Percentiles rank a stretch among this genome's conserved stretches.
Evolutionary conservation across 208 protist species (phyloP).

Genomic region (Leishmania martiniquensis): DNA sequence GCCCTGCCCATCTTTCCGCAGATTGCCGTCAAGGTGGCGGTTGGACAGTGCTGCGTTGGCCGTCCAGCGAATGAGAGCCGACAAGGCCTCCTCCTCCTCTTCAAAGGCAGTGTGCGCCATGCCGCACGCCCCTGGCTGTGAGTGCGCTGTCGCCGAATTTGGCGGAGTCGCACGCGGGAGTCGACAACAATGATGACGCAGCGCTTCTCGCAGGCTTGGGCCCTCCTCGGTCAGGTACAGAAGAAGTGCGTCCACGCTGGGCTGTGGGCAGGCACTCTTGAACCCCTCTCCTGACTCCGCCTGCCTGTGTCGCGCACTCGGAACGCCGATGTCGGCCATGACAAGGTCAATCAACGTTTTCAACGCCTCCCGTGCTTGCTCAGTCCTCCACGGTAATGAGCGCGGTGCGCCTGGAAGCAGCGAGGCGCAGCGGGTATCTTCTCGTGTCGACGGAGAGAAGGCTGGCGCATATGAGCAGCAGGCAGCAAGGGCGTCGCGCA

Average conservation of each 20-base stretch:
- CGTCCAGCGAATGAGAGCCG: conserved; percentile 10
- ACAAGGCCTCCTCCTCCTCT: conserved; percentile 3
- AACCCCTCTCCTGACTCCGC: neutral
- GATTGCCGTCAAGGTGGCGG: neutral
- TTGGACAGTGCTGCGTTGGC: neutral
- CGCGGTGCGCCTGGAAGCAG: neutral
- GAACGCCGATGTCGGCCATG: neutral
- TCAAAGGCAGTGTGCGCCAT: neutral
- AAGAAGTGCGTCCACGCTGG: neutral
- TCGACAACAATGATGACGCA: neutral
- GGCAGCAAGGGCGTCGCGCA: neutral
- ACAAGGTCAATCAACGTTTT: neutral
- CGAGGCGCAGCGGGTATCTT: neutral
- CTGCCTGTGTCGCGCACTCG: neutral
- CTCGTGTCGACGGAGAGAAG: neutral
- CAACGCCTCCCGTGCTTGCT: neutral
- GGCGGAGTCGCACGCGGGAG: neutral
- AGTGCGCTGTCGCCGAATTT: neutral
- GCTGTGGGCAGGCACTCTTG: neutral
- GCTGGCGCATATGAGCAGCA: neutral
- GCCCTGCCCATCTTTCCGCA: too few species aligned
- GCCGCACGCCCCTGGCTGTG: neutral
- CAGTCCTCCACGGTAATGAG: neutral
- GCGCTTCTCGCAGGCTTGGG: conserved; percentile 1
- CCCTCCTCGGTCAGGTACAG: neutral